Evolutionary conservation across 768 basidiomycete species (phyloP), one percentile per base, ranked within the genome.

Genomic region (Boletus subparvulus): DNA sequence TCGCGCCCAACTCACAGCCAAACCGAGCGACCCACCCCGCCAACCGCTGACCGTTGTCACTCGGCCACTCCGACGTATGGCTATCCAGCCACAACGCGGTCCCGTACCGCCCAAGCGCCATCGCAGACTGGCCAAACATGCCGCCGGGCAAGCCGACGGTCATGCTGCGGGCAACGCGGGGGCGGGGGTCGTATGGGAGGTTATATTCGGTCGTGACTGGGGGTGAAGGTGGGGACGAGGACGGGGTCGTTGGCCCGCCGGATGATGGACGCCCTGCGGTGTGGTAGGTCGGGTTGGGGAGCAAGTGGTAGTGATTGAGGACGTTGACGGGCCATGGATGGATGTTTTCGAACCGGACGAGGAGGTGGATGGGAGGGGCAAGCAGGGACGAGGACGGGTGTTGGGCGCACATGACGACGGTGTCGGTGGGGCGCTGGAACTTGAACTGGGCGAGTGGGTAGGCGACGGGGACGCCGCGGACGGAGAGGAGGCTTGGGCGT

Each of bases 251-350:
- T 14, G 45, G 10, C 6, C 45, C 30, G 45, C 30, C 3, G 16
- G 36, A 48, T 8, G 46, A 46, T 2, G 44, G 10, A 6, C 14
- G 39, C 7, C n/a, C 26, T 14, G 36, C n/a, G 14, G 26, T 30
- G 32, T 66, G 59, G 62, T 76, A 82, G 7, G 65, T 52, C 4
- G 69, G 60, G 64, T 85, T 82, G 0, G 80, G 78, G 2, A 65
- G 66, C 16, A 90, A 73, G 35, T 77, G 65, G 64, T 79, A 86
- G 66, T 85, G 82, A 61, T 88, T 84, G n/a, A 88, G 74, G 26
- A 83, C 69, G 67, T 90, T 88, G 58, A 84, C 79, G 0, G 86
- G 84, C 87, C 86, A 88, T 3, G 85, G 85, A 56, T 79, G 82
- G 51, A 73, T 75, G 65, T 80, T 83, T 13, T 78, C 80, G 62